These are phyloP conservation scores for Knoxia roxburghii DNA, from an alignment of 257 asterid genomes.

Conservation along the genomic window DNA sequence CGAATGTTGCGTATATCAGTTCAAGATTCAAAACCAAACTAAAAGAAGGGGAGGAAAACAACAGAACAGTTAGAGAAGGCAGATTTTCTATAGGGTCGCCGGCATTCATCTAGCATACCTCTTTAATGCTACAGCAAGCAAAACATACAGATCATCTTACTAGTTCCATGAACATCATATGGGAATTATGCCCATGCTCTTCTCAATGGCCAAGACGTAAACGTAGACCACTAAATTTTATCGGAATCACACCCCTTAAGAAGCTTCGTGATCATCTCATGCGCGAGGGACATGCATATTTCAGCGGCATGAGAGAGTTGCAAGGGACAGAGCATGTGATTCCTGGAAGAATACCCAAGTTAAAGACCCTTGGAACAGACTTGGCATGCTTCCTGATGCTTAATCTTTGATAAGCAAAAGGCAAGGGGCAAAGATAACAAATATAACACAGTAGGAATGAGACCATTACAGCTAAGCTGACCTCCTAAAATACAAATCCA, in stretches of 20 bases:
- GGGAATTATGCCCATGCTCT: slow-evolving; percentile 26
- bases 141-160: slow-evolving; percentile 36
- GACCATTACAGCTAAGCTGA: neutral
- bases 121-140: slow-evolving; percentile 31
- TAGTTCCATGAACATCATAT: slow-evolving; percentile 30
- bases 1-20: slow-evolving; percentile 1
- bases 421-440: slow-evolving; percentile 2
- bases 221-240: slow-evolving; percentile 25
- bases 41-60: neutral
- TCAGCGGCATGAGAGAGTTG: slow-evolving; percentile 57
- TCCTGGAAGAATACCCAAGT: slow-evolving; percentile 61
- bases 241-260: slow-evolving; percentile 43
- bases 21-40: slow-evolving; percentile 4
- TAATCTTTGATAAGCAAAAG: slow-evolving; percentile 18
- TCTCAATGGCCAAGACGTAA: slow-evolving; percentile 28
- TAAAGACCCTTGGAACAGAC: slow-evolving; percentile 37
- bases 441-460: neutral
- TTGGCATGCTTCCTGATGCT: slow-evolving; percentile 22
- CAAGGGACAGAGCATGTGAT: slow-evolving; percentile 61
- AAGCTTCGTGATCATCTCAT: slow-evolving; percentile 50
- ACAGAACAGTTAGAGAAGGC: slow-evolving; percentile 2
- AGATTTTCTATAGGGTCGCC: slow-evolving; percentile 10
- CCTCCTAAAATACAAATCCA: neutral
- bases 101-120: slow-evolving; percentile 35
- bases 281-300: slow-evolving; percentile 42